phyloP scores from a whole-genome alignment of 2,329 filamentous ascomycete genomes.

The Colletotrichum horii region DNA sequence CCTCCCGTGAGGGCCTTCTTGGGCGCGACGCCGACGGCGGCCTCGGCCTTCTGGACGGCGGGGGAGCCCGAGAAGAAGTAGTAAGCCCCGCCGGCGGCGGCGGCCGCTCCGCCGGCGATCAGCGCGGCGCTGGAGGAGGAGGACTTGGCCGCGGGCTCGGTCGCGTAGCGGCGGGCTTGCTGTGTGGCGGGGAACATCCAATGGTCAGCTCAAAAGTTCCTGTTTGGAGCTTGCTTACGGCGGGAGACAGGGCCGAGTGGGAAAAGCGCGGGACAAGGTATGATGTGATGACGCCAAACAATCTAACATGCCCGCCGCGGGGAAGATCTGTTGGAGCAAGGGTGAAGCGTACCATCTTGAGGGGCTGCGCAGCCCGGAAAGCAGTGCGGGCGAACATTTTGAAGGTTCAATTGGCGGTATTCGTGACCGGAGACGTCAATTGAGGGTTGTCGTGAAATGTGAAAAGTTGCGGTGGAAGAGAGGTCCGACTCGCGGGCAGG shows the following conservation, averaged over 20 bases:
- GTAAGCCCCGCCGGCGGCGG: slow-evolving; percentile 61
- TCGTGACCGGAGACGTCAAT: slow-evolving; percentile 5
- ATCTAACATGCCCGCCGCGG: not conserved
- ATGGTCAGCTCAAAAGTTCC: slow-evolving; percentile 18
- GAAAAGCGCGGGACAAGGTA: not conserved
- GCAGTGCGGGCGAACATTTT: slow-evolving; percentile 71
- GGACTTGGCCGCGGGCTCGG: slow-evolving; percentile 57
- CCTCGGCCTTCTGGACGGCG: slow-evolving; percentile 60
- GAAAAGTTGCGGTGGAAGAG: not conserved
- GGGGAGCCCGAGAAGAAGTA: slow-evolving; percentile 58
- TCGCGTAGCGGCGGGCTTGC: slow-evolving; percentile 70
- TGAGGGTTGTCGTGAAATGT: slow-evolving; percentile 1
- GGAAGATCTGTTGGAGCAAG: not conserved
- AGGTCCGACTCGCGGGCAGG: not conserved
- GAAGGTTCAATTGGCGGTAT: slow-evolving; percentile 30
- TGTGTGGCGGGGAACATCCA: slow-evolving; percentile 36
- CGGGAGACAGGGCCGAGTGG: not conserved
- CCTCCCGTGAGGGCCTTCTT: slow-evolving; percentile 75
- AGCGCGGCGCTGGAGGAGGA: slow-evolving; percentile 61
- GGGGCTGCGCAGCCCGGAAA: slow-evolving; percentile 67
- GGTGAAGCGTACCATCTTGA: slow-evolving; percentile 62
- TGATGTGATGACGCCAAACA: not conserved
- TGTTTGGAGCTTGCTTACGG: not conserved
- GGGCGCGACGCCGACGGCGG: slow-evolving; percentile 42
- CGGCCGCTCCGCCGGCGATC: slow-evolving; percentile 64